Evolutionary conservation across 768 basidiomycete species (phyloP).

Genomic region (Termitomyces sp.): DNA sequence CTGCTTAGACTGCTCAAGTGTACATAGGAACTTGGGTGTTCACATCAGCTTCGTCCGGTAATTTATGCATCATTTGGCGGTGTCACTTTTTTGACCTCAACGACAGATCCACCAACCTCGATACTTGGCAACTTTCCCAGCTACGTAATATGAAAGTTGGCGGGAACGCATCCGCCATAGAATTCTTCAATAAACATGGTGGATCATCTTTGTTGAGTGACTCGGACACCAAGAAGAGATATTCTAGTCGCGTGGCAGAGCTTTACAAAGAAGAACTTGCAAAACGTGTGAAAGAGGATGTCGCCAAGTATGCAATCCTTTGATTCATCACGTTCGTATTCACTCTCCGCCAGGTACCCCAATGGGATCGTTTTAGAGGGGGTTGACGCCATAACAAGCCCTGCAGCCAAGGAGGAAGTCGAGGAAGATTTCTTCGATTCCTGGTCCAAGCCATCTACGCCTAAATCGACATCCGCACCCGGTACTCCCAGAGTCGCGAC

Average conservation of each 20-base stretch:
- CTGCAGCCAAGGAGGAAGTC: slow-evolving; percentile 36
- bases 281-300: slow-evolving; percentile 74
- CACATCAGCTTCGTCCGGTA: slow-evolving; percentile 97
- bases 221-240: slow-evolving; percentile 84
- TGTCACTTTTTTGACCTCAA: slow-evolving; percentile 7
- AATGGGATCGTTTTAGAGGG: slow-evolving; percentile 80
- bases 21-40: slow-evolving; percentile 96
- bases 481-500: slow-evolving; percentile 45
- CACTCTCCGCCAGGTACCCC: slow-evolving; percentile 52
- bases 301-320: slow-evolving; percentile 42
- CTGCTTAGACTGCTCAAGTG: slow-evolving; percentile 93
- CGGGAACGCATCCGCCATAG: slow-evolving; percentile 81
- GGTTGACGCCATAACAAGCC: slow-evolving; percentile 39
- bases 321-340: neutral
- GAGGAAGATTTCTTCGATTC: slow-evolving; percentile 97
- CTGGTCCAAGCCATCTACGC: slow-evolving; percentile 84
- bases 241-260: slow-evolving; percentile 77
- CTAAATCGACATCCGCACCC: slow-evolving; percentile 43
- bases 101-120: slow-evolving; percentile 92
- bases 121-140: slow-evolving; percentile 88
- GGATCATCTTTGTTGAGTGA: slow-evolving; percentile 64
- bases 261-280: slow-evolving; percentile 92
- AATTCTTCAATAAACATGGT: slow-evolving; percentile 89
- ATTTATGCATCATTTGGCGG: slow-evolving; percentile 19
- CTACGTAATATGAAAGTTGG: slow-evolving; percentile 95